These are phyloP conservation scores for Mrakia blollopis DNA, from an alignment of 768 basidiomycete species.

Conservation along the genomic window DNA sequence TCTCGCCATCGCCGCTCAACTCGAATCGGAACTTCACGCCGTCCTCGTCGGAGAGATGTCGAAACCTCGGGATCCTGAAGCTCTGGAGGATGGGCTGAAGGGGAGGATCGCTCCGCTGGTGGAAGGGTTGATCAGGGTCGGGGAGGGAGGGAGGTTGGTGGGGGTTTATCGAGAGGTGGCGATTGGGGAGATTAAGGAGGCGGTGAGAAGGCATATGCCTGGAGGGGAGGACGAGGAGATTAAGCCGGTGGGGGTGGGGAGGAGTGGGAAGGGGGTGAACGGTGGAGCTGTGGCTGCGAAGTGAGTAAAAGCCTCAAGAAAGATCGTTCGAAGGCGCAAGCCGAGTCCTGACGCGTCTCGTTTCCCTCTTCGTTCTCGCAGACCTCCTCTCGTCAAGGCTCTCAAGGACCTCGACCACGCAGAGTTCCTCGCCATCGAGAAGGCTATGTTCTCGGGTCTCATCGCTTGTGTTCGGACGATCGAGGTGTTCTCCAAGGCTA, in stretches of 20 bases:
- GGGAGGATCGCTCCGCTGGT: constrained; percentile 59
- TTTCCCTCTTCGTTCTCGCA: constrained; percentile 35
- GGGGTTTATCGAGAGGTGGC: constrained; percentile 55
- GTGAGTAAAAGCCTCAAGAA: not conserved
- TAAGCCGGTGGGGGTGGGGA: too few relatives aligned
- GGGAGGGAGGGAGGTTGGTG: constrained; percentile 30
- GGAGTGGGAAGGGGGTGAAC: not conserved
- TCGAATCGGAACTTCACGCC: constrained; percentile 71
- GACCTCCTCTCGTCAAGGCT: constrained; percentile 53
- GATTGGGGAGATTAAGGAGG: constrained; percentile 56
- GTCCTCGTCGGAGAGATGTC: constrained; percentile 62
- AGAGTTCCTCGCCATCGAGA: constrained; percentile 62
- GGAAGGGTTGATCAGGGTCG: constrained; percentile 55
- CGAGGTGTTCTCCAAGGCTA: constrained; percentile 48
- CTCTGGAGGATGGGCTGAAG: constrained; percentile 29
- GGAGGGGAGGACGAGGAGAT: constrained; percentile 55
- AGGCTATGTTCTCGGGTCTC: constrained; percentile 58
- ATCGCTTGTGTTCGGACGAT: constrained; percentile 65
- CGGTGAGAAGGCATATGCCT: constrained; percentile 61
- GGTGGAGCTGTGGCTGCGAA: not conserved
- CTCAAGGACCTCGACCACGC: constrained; percentile 63
- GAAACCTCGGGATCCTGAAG: constrained; percentile 13
- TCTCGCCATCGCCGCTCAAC: constrained; percentile 66
- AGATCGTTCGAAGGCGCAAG: not conserved
- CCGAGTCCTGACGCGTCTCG: not conserved